Evolutionary conservation across 2,329 filamentous ascomycete genomes (phyloP).

Genomic region (Trichoderma lentiforme): DNA sequence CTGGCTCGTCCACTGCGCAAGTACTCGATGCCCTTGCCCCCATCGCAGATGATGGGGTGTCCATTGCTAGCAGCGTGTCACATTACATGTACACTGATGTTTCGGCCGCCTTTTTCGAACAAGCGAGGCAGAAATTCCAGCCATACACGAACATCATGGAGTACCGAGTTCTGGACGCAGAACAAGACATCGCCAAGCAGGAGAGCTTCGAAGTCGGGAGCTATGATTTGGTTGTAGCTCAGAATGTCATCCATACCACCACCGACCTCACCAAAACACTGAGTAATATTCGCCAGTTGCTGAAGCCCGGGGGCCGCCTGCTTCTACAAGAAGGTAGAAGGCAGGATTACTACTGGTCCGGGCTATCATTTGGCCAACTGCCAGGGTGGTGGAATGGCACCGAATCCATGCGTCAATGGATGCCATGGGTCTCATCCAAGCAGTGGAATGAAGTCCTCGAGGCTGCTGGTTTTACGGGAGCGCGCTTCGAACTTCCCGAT

Average conservation of each 20-base stretch:
- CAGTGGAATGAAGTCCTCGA: conserved; percentile 15
- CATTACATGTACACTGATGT: conserved; percentile 35
- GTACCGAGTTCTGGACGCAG: conserved; percentile 27
- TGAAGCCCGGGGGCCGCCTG: conserved; percentile 29
- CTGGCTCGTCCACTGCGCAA: background rate
- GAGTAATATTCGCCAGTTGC: conserved; percentile 20
- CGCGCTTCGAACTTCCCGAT: conserved; percentile 8
- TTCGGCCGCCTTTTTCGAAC: conserved; percentile 34
- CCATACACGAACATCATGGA: conserved; percentile 23
- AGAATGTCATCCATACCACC: conserved; percentile 29
- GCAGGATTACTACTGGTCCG: conserved; percentile 14
- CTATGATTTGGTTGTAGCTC: conserved; percentile 26
- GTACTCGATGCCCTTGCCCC: background rate
- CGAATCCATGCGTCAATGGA: conserved; percentile 17
- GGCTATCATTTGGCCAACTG: conserved; percentile 19
- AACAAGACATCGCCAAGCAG: background rate
- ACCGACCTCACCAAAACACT: conserved; percentile 25
- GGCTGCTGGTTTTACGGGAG: conserved; percentile 16
- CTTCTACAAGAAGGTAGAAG: conserved; percentile 21
- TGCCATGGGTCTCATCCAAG: conserved; percentile 15
- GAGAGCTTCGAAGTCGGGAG: conserved; percentile 18
- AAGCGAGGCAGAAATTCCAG: conserved; percentile 33
- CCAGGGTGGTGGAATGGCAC: conserved; percentile 19
- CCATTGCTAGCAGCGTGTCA: background rate
- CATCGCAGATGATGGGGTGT: background rate